phyloP scores from a whole-genome alignment of 805 yeast genomes.

The Isabelozyma heimii region DNA sequence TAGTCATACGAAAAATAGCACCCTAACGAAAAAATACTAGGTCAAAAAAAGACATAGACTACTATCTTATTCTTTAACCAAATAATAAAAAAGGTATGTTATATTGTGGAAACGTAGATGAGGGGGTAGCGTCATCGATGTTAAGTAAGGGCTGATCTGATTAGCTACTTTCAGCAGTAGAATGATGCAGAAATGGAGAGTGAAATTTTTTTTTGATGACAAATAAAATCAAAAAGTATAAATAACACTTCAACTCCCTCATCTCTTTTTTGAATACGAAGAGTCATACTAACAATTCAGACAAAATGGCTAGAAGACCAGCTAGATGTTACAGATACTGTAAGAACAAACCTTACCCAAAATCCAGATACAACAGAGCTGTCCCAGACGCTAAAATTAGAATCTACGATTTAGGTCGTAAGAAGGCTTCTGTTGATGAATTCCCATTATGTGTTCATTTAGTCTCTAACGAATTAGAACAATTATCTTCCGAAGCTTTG shows the following conservation, averaged over 20 bases:
- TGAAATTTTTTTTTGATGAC: neutral
- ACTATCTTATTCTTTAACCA: neutral
- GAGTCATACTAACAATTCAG: slow-evolving; percentile 25
- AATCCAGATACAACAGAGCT: slow-evolving; percentile 99
- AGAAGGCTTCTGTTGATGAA: slow-evolving; percentile 99
- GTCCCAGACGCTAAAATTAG: slow-evolving; percentile 99
- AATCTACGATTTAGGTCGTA: slow-evolving; percentile 98
- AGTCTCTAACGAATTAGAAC: slow-evolving; percentile 99
- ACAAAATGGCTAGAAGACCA: slow-evolving; percentile 99
- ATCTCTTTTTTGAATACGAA: neutral
- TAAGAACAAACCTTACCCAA: slow-evolving; percentile 99
- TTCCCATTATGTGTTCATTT: slow-evolving; percentile 99
- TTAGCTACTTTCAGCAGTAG: too few relatives aligned
- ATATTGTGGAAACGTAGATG: neutral
- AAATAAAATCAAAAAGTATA: neutral
- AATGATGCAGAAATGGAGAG: too few relatives aligned
- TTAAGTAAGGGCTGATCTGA: too few relatives aligned
- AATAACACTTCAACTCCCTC: neutral
- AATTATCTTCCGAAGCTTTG: slow-evolving; percentile 98
- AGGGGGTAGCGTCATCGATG: neutral
- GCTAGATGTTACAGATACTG: slow-evolving; percentile 99
- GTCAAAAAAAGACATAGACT: neutral
- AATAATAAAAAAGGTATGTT: neutral
- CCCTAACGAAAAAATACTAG: neutral
- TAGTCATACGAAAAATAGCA: neutral